Conservation (phyloP, 2,329 filamentous ascomycete species). For the Hypomyces perniciosus region DNA sequence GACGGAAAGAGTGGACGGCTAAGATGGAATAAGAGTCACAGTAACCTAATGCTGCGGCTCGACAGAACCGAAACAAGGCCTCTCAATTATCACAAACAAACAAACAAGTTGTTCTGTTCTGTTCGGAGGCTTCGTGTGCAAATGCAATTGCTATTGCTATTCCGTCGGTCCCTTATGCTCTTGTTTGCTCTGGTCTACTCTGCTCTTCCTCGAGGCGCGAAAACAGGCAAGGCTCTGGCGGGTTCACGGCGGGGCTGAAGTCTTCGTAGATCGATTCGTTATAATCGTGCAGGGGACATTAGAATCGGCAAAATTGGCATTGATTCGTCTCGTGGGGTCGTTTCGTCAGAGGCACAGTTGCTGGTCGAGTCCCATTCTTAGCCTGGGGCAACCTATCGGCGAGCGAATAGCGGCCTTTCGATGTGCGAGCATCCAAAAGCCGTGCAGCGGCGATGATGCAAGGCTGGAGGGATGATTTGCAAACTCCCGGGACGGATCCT, state of each 20-base stretch:
- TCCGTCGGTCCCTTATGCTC: constrained; percentile 2
- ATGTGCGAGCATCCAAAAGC: constrained; percentile 8
- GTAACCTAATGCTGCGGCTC: constrained; percentile 30
- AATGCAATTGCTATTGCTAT: not conserved
- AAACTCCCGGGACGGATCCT: not conserved
- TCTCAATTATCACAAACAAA: constrained; percentile 10
- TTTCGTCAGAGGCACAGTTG: constrained; percentile 2
- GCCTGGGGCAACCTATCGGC: not conserved
- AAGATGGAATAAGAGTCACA: constrained; percentile 17
- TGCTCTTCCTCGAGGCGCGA: constrained; percentile 8
- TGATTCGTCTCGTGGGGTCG: constrained; percentile 3
- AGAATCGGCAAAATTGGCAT: constrained; percentile 17
- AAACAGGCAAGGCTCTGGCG: constrained; percentile 4
- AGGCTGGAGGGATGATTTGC: constrained; percentile 2
- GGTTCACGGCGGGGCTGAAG: constrained; percentile 13
- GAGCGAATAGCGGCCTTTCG: constrained; percentile 12
- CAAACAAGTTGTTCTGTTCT: constrained; percentile 8
- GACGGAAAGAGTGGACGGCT: constrained; percentile 14
- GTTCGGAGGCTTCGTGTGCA: constrained; percentile 4
- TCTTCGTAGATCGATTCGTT: constrained; percentile 23
- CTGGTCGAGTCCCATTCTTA: not conserved
- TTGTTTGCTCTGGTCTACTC: constrained; percentile 8
- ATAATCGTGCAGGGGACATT: constrained; percentile 29
- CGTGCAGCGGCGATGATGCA: constrained; percentile 4
- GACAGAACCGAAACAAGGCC: constrained; percentile 2